Percentiles rank a stretch among this genome's conserved stretches.
Conservation (phyloP, 2,329 filamentous ascomycete genomes). For the Fusarium decemcellulare region DNA sequence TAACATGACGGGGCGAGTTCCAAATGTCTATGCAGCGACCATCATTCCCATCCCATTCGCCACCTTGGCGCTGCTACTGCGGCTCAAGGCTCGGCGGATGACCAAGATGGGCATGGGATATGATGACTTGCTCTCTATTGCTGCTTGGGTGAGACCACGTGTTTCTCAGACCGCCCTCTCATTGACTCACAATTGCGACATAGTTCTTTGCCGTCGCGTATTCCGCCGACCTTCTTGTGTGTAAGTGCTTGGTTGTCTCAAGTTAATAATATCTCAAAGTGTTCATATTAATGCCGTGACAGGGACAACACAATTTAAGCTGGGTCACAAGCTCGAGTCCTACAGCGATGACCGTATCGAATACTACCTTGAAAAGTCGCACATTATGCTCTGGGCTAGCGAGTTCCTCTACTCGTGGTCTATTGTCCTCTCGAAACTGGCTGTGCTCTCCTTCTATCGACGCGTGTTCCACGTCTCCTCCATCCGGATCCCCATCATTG, state of each 20-base stretch:
- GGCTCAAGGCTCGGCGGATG: constrained; percentile 41
- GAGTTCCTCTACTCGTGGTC: constrained; percentile 45
- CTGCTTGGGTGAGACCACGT: constrained; percentile 31
- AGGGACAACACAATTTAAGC: constrained; percentile 29
- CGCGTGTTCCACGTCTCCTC: constrained; percentile 45
- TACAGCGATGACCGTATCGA: constrained; percentile 18
- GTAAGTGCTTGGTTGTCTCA: constrained; percentile 13
- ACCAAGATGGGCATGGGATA: constrained; percentile 38
- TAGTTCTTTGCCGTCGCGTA: constrained; percentile 34
- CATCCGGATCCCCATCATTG: constrained; percentile 46
- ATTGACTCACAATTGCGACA: not conserved
- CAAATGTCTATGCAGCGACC: constrained; percentile 40
- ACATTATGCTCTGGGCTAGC: constrained; percentile 29
- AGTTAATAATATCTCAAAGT: too few relatives aligned
- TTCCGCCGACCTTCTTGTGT: constrained; percentile 28
- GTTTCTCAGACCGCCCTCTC: not conserved
- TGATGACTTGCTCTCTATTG: constrained; percentile 36
- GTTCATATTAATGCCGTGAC: constrained; percentile 3
- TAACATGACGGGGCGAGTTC: constrained; percentile 39
- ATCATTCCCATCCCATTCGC: constrained; percentile 37
- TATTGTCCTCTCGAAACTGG: constrained; percentile 47
- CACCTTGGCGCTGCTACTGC: constrained; percentile 29
- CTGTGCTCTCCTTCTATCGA: constrained; percentile 49
- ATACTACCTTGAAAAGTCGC: constrained; percentile 29
- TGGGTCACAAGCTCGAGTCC: constrained; percentile 31